These are phyloP conservation scores for Gracilariopsis chorda DNA, from an alignment of 23 red algal species.

Conservation along the genomic window DNA sequence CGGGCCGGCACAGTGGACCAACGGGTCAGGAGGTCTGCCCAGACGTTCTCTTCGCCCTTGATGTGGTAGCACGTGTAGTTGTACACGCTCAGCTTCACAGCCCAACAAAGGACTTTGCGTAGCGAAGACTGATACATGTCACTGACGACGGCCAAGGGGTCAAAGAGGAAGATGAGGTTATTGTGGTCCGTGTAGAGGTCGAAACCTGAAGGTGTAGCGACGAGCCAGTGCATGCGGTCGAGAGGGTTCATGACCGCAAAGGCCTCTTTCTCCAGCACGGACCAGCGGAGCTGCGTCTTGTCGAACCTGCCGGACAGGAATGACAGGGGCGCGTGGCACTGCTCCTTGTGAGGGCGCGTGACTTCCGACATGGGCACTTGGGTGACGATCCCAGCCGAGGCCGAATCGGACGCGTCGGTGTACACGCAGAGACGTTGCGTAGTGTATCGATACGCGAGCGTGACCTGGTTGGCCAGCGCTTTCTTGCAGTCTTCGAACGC, in stretches of 20 bases:
- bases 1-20: neutral
- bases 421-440: conserved; percentile 32
- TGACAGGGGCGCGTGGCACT: neutral
- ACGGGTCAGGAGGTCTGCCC: conserved; percentile 35
- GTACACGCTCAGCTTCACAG: conserved; percentile 24
- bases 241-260: conserved; percentile 1
- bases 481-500: conserved; percentile 28
- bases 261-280: conserved; percentile 33
- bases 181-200: conserved; percentile 35
- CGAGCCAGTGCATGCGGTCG: conserved; percentile 31
- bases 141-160: conserved; percentile 22
- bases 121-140: neutral
- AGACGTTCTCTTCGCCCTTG: conserved; percentile 38
- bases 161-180: conserved; percentile 53
- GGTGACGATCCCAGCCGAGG: conserved; percentile 22
- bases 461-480: conserved; percentile 14
- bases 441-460: neutral
- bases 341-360: neutral
- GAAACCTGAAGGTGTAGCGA: neutral
- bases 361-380: conserved; percentile 6
- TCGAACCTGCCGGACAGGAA: conserved; percentile 27
- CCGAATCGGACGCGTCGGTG: conserved; percentile 29
- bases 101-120: conserved; percentile 35
- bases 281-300: conserved; percentile 30
- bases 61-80: conserved; percentile 43